A percentile compares a stretch with the other conserved stretches of the same genome.
These are phyloP conservation scores for Melampsora abietis-canadensis DNA, from an alignment of 1,284 basidiomycete genomes.

Conservation along the genomic window DNA sequence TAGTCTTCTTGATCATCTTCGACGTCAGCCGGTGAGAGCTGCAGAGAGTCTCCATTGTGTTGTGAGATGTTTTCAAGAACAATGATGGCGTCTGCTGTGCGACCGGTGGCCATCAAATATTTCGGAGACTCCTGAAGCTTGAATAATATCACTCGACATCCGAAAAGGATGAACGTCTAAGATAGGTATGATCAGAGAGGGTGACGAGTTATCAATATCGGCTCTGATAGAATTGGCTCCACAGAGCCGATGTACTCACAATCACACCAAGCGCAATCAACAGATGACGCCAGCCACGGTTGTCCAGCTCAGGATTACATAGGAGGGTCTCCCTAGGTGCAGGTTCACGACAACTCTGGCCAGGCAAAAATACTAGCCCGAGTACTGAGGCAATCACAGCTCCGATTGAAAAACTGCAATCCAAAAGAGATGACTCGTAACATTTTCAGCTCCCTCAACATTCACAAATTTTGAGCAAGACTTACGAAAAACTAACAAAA, in stretches of 20 bases:
- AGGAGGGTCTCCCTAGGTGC: slow-evolving; percentile 49
- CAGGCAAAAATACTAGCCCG: slow-evolving; percentile 72
- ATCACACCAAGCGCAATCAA: slow-evolving; percentile 65
- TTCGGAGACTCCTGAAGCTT: slow-evolving; percentile 87
- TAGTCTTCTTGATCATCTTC: slow-evolving; percentile 56
- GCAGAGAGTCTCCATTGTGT: slow-evolving; percentile 72
- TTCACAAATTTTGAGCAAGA: slow-evolving; percentile 17
- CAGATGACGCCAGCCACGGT: slow-evolving; percentile 81
- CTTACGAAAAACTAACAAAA: slow-evolving; percentile 60
- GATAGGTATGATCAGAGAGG: background rate
- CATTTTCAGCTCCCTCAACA: too few species aligned
- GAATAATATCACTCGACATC: slow-evolving; percentile 82
- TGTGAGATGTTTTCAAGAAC: slow-evolving; percentile 75
- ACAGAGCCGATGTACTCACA: background rate
- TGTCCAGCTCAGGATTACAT: slow-evolving; percentile 67
- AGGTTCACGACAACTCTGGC: slow-evolving; percentile 64
- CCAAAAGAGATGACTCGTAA: slow-evolving; percentile 18
- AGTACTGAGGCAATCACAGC: slow-evolving; percentile 77
- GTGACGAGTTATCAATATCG: background rate
- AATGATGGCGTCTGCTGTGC: slow-evolving; percentile 74
- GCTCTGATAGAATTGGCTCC: background rate
- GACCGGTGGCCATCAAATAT: slow-evolving; percentile 78
- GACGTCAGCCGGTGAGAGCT: slow-evolving; percentile 69
- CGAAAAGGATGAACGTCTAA: slow-evolving; percentile 80
- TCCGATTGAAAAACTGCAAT: slow-evolving; percentile 72